These are phyloP conservation scores for Papiliotrema flavescens DNA, from an alignment of 1,284 basidiomycete genomes.

Conservation along the genomic window DNA sequence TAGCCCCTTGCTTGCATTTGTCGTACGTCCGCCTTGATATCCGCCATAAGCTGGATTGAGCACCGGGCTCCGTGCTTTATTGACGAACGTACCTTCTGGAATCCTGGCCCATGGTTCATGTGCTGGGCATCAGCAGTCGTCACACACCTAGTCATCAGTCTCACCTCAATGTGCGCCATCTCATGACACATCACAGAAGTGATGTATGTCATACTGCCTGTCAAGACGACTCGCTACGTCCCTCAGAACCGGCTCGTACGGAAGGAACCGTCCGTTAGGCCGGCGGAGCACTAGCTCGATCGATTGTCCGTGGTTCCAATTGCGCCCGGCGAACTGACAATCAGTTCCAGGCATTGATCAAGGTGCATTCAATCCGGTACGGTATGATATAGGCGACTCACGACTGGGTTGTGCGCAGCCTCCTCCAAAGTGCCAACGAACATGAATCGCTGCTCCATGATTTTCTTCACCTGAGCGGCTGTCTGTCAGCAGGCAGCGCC, in stretches of 20 bases:
- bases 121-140: constrained; percentile 26
- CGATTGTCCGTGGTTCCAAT: constrained; percentile 49
- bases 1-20: constrained; percentile 40
- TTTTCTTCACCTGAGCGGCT: constrained; percentile 44
- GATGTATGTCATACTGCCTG: constrained; percentile 32
- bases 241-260: constrained; percentile 12
- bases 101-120: constrained; percentile 49
- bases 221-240: background rate
- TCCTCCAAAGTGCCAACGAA: constrained; percentile 45
- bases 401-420: constrained; percentile 43
- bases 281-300: constrained; percentile 49
- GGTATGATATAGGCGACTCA: constrained; percentile 13
- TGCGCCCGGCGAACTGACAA: constrained; percentile 44
- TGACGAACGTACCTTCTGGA: constrained; percentile 33
- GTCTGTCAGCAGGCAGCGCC: background rate
- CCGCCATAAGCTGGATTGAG: constrained; percentile 32
- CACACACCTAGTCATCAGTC: background rate
- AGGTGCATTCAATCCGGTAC: background rate
- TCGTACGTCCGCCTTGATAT: constrained; percentile 42
- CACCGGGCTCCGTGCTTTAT: background rate
- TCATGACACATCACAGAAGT: constrained; percentile 48
- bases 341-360: constrained; percentile 5
- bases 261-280: constrained; percentile 42
- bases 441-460: constrained; percentile 45
- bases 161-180: constrained; percentile 48